Conservation (phyloP, 2,329 filamentous ascomycete genomes). For the Alternaria novae-zelandiae region DNA sequence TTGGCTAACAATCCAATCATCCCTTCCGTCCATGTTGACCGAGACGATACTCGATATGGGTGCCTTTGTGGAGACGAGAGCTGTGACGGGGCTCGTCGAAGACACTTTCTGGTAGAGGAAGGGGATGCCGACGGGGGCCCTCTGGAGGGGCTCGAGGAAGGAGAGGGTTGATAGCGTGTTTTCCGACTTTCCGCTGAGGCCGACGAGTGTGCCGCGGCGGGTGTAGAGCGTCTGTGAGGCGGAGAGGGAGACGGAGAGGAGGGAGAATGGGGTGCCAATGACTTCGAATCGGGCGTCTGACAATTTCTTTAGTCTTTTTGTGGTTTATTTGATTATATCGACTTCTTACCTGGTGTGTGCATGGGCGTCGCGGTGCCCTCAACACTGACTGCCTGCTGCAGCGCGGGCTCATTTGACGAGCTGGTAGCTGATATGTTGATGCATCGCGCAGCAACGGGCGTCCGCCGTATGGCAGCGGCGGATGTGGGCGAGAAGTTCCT, state of each 20-base stretch:
- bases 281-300: constrained; percentile 95
- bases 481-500: constrained; percentile 23
- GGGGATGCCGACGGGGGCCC: constrained; percentile 82
- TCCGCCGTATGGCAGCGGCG: constrained; percentile 14
- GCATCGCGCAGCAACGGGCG: constrained; percentile 39
- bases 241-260: constrained; percentile 90
- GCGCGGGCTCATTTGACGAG: constrained; percentile 48
- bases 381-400: constrained; percentile 39
- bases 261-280: constrained; percentile 86
- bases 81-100: constrained; percentile 85
- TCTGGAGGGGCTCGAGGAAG: constrained; percentile 80
- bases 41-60: constrained; percentile 85
- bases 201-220: constrained; percentile 86
- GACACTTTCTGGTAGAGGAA: constrained; percentile 92
- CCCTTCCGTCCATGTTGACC: constrained; percentile 87
- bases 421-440: constrained; percentile 56
- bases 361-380: constrained; percentile 28
- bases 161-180: constrained; percentile 91
- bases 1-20: constrained; percentile 94
- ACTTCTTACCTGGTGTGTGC: constrained; percentile 36
- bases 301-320: background rate
- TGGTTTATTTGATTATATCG: background rate
- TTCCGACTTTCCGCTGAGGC: constrained; percentile 86
- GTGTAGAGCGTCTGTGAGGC: constrained; percentile 95
- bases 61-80: constrained; percentile 86